phyloP scores from a whole-genome alignment of 2,329 filamentous ascomycete species.

The Aureobasidium sp. region DNA sequence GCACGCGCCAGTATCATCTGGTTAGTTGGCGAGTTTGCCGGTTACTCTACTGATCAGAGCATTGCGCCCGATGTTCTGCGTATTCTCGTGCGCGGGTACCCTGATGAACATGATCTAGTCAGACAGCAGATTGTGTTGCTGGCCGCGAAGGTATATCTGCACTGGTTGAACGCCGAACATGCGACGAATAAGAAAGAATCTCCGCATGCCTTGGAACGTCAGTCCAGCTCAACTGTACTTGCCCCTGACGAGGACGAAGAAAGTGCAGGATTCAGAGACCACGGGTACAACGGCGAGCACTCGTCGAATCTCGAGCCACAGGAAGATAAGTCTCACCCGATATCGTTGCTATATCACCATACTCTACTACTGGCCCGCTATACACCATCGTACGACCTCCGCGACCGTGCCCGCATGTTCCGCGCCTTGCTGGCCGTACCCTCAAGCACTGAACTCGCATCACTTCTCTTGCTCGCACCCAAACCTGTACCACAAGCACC shows the following conservation, averaged over 20 bases:
- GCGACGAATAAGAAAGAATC: conserved; percentile 24
- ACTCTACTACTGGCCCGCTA: conserved; percentile 78
- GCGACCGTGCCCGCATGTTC: conserved; percentile 83
- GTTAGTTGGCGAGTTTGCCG: conserved; percentile 91
- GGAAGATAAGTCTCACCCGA: conserved; percentile 51
- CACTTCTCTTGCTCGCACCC: conserved; percentile 80
- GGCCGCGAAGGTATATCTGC: conserved; percentile 92
- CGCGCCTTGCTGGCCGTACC: conserved; percentile 73
- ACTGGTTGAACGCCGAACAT: conserved; percentile 63
- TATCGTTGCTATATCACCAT: conserved; percentile 75
- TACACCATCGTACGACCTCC: conserved; percentile 88
- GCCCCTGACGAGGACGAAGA: conserved; percentile 17
- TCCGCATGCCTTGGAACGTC: conserved; percentile 10
- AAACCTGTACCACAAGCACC: conserved; percentile 89
- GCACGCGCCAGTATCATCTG: conserved; percentile 93
- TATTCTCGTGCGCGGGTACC: conserved; percentile 80
- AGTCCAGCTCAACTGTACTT: conserved; percentile 19
- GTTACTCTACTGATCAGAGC: conserved; percentile 69
- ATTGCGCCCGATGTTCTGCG: conserved; percentile 88
- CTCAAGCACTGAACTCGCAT: conserved; percentile 69
- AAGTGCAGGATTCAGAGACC: conserved; percentile 18
- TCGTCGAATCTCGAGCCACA: conserved; percentile 4
- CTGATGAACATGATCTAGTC: conserved; percentile 72
- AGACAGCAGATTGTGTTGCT: conserved; percentile 88
- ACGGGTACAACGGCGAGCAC: conserved; percentile 16